Evolutionary conservation across 306 rosid species (phyloP).

Genomic region (Casuarina glauca): DNA sequence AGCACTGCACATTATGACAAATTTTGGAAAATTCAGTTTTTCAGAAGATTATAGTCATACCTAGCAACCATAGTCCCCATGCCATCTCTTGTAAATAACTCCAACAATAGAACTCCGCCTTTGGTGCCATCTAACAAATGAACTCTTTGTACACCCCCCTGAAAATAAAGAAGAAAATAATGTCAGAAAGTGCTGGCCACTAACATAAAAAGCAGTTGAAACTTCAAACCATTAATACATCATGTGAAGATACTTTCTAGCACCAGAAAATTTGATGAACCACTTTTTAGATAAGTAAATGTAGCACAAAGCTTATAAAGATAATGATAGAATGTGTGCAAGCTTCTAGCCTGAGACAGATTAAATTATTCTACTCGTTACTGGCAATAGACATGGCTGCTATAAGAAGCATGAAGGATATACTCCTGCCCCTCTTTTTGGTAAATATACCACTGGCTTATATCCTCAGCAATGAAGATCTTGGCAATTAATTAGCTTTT

Average conservation of each 20-base stretch:
- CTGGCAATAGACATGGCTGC: slow-evolving; percentile 21
- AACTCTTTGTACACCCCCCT: slow-evolving; percentile 99
- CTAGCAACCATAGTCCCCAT: slow-evolving; percentile 99
- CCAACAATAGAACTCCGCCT: slow-evolving; percentile 88
- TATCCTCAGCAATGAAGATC: not conserved
- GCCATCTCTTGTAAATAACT: slow-evolving; percentile 94
- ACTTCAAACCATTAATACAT: slow-evolving; percentile 35
- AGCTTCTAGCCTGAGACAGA: not conserved
- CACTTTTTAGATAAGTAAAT: slow-evolving; percentile 21
- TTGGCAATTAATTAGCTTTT: not conserved
- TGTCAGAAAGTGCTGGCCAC: slow-evolving; percentile 34
- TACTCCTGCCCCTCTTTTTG: not conserved
- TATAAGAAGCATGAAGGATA: not conserved
- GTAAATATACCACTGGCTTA: slow-evolving; percentile 4
- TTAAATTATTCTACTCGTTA: not conserved
- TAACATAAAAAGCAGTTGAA: slow-evolving; percentile 33
- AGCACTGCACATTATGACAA: not conserved
- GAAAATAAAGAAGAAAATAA: slow-evolving; percentile 43
- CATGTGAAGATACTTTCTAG: slow-evolving; percentile 10
- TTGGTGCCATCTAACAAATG: slow-evolving; percentile 94
- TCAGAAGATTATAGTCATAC: slow-evolving; percentile 35
- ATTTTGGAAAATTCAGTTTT: not conserved
- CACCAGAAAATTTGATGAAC: slow-evolving; percentile 16
- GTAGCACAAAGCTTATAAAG: slow-evolving; percentile 22
- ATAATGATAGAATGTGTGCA: not conserved